phyloP scores from a whole-genome alignment of 2,329 filamentous ascomycete species.

The Xylaria multiplex region DNA sequence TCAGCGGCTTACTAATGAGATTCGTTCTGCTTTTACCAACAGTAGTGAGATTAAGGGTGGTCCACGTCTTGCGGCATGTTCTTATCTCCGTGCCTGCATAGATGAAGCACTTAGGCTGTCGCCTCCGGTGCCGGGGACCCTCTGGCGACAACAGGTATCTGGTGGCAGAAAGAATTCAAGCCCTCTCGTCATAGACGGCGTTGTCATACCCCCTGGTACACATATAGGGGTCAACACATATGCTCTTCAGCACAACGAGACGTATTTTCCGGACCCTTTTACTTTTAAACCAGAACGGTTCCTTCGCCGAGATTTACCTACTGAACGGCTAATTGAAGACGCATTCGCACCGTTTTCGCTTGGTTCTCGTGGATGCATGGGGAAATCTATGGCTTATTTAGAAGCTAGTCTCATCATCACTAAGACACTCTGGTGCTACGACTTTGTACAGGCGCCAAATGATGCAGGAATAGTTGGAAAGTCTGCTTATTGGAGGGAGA shows the following conservation, averaged over 20 bases:
- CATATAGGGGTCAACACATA: conserved; percentile 28
- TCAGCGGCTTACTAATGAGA: conserved; percentile 15
- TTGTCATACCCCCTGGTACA: conserved; percentile 14
- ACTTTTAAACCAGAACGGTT: conserved; percentile 22
- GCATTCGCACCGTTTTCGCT: conserved; percentile 28
- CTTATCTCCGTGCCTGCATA: conserved; percentile 28
- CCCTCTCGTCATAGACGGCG: conserved; percentile 25
- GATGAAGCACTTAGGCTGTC: conserved; percentile 26
- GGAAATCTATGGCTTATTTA: conserved; percentile 23
- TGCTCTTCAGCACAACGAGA: conserved; percentile 24
- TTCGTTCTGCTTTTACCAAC: conserved; percentile 21
- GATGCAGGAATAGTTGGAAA: background rate
- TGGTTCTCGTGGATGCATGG: conserved; percentile 11
- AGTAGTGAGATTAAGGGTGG: conserved; percentile 12
- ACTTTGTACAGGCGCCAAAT: conserved; percentile 16
- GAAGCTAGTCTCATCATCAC: conserved; percentile 14
- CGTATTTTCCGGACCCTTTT: conserved; percentile 23
- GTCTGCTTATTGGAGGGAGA: background rate
- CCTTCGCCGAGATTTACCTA: background rate
- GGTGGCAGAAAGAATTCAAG: background rate
- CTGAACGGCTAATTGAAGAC: background rate
- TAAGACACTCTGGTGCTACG: conserved; percentile 20
- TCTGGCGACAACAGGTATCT: conserved; percentile 25
- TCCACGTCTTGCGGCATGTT: conserved; percentile 6
- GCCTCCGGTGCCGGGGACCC: conserved; percentile 4